A percentile compares a stretch with the other conserved stretches of the same genome.
phyloP scores from a whole-genome alignment of 2,329 filamentous ascomycete species.

The Amesomyces nigricolor region DNA sequence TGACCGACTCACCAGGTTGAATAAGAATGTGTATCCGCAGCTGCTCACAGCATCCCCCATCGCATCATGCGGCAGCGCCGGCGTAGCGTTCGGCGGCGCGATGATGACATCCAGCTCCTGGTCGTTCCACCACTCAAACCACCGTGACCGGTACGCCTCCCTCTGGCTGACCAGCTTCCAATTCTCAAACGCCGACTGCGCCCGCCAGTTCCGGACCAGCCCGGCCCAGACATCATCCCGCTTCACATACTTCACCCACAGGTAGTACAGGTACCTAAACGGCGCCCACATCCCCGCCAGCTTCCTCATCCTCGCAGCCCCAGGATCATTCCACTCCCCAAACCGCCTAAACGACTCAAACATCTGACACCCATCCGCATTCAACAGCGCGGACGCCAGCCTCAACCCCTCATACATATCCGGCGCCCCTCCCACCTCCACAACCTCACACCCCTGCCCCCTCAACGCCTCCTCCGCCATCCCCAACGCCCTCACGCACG shows the following conservation, averaged over 20 bases:
- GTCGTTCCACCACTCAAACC: slow-evolving; percentile 81
- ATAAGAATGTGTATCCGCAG: slow-evolving; percentile 90
- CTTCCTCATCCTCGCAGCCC: slow-evolving; percentile 67
- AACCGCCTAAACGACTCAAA: slow-evolving; percentile 70
- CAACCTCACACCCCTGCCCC: slow-evolving; percentile 68
- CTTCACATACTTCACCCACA: slow-evolving; percentile 81
- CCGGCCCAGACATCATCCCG: slow-evolving; percentile 73
- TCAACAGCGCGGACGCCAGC: slow-evolving; percentile 74
- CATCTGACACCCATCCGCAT: slow-evolving; percentile 75
- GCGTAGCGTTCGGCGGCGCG: slow-evolving; percentile 82
- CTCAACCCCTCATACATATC: slow-evolving; percentile 68
- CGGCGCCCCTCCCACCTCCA: slow-evolving; percentile 54
- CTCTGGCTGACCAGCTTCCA: slow-evolving; percentile 75
- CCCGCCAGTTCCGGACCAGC: slow-evolving; percentile 65
- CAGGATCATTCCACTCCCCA: slow-evolving; percentile 74
- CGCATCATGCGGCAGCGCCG: slow-evolving; percentile 77
- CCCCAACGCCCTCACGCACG: slow-evolving; percentile 70
- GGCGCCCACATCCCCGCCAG: slow-evolving; percentile 69
- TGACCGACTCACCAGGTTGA: slow-evolving; percentile 63
- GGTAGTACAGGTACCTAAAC: slow-evolving; percentile 78
- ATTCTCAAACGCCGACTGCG: slow-evolving; percentile 69
- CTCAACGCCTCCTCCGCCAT: slow-evolving; percentile 64
- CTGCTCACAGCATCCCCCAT: slow-evolving; percentile 82
- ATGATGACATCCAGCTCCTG: slow-evolving; percentile 71
- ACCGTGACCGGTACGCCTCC: slow-evolving; percentile 69